Evolutionary conservation across 176 grass and related monocot species (phyloP), one percentile per base, ranked within the genome.

Genomic region (Cenchrus fungigraminus): DNA sequence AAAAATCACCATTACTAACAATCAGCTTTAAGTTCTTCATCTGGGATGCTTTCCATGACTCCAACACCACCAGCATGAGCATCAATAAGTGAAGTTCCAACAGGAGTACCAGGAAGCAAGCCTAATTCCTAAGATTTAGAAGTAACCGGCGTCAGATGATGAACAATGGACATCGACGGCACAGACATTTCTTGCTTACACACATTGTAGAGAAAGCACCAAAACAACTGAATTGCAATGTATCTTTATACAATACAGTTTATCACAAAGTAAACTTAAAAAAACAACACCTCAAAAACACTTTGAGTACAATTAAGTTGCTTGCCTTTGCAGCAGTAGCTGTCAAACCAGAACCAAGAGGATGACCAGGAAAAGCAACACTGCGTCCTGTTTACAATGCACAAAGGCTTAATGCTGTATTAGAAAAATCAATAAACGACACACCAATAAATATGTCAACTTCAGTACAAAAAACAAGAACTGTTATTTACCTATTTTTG

Each of bases 321-420:
- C 88, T 94, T 92, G 80, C 96, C 93, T 95, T 92, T 88, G 96
- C 93, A 79, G 96, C 88, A 83, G 83, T 53, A 89, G 87, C 78
- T 76, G 91, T 95, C 83, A 98, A 88, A 77, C 96, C 96, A 76
- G 93, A 92, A 94, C 96, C 96, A 74, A 98, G 90, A 87, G 96
- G 86, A 92, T 98, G 93, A 53, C 96, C 96, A 58, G 93, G 96
- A 94, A 98, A 98, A 71, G 96, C 96, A 78, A 95, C 96, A 89
- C 93, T 94, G 58, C 85, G 81, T 73, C 96, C 96, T 98, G 86
- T 90, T 85, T 84, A 19, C 61, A 45, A 93, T 84, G 22, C 69
- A 65, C 44, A 74, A 74, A 50, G 54, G 66, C 31, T 40, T 58
- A 79, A 64, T 40, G 22, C 6, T 58, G 11, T 40, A 75, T 88